Base-by-base conservation (phyloP, 2,329 filamentous ascomycete genomes). In the Colletotrichum camelliae region DNA sequence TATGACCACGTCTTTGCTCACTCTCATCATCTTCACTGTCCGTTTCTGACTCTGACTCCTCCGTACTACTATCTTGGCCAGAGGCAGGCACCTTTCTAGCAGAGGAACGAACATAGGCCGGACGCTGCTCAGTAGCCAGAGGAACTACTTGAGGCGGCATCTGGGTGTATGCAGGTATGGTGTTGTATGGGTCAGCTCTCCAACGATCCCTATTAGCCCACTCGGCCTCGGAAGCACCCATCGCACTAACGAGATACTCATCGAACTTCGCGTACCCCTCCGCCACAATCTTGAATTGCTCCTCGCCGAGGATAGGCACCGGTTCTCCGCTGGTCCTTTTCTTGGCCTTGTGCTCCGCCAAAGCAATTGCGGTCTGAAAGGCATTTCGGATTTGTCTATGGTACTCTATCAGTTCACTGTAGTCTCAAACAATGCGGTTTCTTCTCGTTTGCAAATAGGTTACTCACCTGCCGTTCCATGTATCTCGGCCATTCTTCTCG, bases 381-480 rank as follows among this genome's bases (percentile, higher is more conserved):
- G 79, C 78, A 35, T 80, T 80, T 5, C 79, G 78, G 15, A 80
- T 80, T 76, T 80, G 79, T n/a, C 79, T 76, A 13, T 21, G 43
- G 12, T 13, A 2, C 4, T 1, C n/a, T 0, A n/a, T 52, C 43
- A 52, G 43, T 48, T 21, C 5, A 13, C 12, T 13, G 5, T 10
- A 0, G 13, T 0, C 7, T 48, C 43, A 21, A 4, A 7, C n/a
- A 3, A 48, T 8, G 7, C 3, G 5, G 5, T 21, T n/a, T 52
- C 10, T 21, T 21, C n/a, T 21, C 10, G n/a, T 3, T 3, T 29
- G 52, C 4, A 8, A 5, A 29, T 7, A 27, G 13, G 13, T 18
- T 7, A 57, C 18, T n/a, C 18, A 68, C 62, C 70, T 72, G 29
- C 79, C 79, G 31, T 81, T 80, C 78, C 77, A 80, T 21, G 73